Evolutionary conservation across 768 basidiomycete genomes (phyloP).

Genomic region (Paxillus involutus): DNA sequence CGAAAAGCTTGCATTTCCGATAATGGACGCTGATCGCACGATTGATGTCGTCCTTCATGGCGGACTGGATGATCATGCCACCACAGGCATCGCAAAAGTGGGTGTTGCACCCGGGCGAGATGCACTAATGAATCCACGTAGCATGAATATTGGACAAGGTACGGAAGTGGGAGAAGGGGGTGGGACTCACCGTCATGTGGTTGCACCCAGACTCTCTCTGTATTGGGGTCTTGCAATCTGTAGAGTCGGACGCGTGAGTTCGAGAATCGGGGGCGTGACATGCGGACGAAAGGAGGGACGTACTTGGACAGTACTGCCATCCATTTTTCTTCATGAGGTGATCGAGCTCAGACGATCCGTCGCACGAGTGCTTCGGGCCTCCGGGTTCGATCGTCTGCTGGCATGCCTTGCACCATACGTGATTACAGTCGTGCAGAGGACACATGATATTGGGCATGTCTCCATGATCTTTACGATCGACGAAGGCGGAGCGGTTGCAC

Average conservation of each 20-base stretch:
- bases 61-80: conserved; percentile 42
- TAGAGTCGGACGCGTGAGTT: background rate
- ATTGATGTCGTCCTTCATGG: conserved; percentile 30
- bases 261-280: too few species aligned
- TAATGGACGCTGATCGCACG: conserved; percentile 34
- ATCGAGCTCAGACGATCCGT: conserved; percentile 54
- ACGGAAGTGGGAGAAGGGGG: too few species aligned
- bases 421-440: conserved; percentile 44
- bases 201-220: conserved; percentile 54
- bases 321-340: conserved; percentile 50
- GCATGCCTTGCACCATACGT: conserved; percentile 65
- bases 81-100: conserved; percentile 60
- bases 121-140: conserved; percentile 38
- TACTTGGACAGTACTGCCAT: conserved; percentile 67
- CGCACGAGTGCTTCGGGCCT: conserved; percentile 54
- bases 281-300: conserved; percentile 4
- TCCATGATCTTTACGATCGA: conserved; percentile 50
- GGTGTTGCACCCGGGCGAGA: conserved; percentile 57
- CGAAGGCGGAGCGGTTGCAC: conserved; percentile 46
- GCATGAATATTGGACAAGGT: background rate
- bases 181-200: conserved; percentile 56
- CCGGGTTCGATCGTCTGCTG: conserved; percentile 37
- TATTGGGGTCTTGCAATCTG: conserved; percentile 49
- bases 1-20: conserved; percentile 34
- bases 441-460: conserved; percentile 44